Evolutionary conservation across 2,329 filamentous ascomycete species (phyloP), one percentile per base, ranked within the genome.

Genomic region (Xylogone sp.): DNA sequence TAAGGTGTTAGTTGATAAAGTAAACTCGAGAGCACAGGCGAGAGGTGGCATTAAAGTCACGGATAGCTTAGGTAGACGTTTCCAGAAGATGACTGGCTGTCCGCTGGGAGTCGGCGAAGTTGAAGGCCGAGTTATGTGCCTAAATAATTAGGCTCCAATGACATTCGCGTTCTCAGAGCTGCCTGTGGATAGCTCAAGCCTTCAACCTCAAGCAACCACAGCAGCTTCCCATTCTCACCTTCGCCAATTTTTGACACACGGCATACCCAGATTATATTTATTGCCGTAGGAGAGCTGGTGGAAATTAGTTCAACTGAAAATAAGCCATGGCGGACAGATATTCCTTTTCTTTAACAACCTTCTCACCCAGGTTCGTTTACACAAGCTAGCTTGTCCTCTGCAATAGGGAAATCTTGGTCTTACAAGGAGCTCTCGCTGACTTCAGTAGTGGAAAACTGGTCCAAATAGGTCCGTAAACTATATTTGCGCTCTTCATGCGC

Each of bases 331-430:
- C 94, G 68, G 94, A 99, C 75, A 83, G 94, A 79, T 99, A 99
- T 76, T 97, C 93, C 51, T 99, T 99, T 85, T 99, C 94, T 54
- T 83, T 99, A 71, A 99, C 94, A 59, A 99, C 94, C 60, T 99
- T 99, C 86, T 97, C 94, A 68, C 94, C 94, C 72, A 99, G 93
- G 94, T 95, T 85, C 74, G 84, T 68, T 68, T 59, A 61, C 62
- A 56, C 59, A 55, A 53, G 56, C 52, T 57, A 52, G 20, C 24
- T 53, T 43, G 42, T 56, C 49, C 5, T 39, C 34, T 18, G n/a
- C 4, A 18, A 39, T 4, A 39, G 8, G 34, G n/a, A 16, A 39
- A 7, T 6, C 8, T 13, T 12, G 48, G 54, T 57, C 63, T 55
- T 42, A 52, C 34, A 22, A 42, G 21, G 21, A 43, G 54, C 13